These are phyloP conservation scores for Boletus sp. DNA, from an alignment of 1,284 basidiomycete genomes.

Conservation along the genomic window DNA sequence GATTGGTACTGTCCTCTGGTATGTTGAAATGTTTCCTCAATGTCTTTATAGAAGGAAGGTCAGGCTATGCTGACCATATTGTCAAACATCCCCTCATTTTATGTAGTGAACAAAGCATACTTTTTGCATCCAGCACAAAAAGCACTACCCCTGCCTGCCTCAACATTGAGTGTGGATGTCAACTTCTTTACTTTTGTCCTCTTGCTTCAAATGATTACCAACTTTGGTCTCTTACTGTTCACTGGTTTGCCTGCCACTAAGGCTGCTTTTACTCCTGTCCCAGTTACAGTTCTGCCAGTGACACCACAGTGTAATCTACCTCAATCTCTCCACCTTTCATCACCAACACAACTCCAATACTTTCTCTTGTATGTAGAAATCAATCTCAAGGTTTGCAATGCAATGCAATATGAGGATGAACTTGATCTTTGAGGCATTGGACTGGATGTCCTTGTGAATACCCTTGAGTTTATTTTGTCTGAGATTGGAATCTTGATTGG, in stretches of 20 bases:
- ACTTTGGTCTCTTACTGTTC: neutral
- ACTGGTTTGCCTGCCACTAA: neutral
- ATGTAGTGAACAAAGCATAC: too few relatives aligned
- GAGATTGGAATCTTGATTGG: neutral
- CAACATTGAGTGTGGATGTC: neutral
- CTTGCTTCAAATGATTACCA: neutral
- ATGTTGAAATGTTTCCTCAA: too few relatives aligned
- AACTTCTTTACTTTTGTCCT: neutral
- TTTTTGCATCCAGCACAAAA: neutral
- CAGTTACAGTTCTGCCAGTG: too few relatives aligned
- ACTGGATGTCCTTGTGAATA: neutral
- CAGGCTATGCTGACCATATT: too few relatives aligned
- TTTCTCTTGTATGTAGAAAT: neutral
- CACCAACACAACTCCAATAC: neutral
- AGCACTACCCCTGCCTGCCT: too few relatives aligned
- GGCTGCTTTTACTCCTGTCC: neutral
- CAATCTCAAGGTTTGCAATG: neutral
- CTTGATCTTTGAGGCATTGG: neutral
- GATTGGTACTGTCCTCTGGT: too few relatives aligned
- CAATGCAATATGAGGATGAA: neutral
- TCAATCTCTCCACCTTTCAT: neutral
- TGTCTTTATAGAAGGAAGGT: too few relatives aligned
- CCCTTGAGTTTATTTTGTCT: accelerated
- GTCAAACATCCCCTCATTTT: too few relatives aligned
- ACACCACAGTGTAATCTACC: neutral